A percentile compares a stretch with the other conserved stretches of the same genome.
Conservation (phyloP, 2,329 filamentous ascomycete species). For the Cordyceps cicadae region DNA sequence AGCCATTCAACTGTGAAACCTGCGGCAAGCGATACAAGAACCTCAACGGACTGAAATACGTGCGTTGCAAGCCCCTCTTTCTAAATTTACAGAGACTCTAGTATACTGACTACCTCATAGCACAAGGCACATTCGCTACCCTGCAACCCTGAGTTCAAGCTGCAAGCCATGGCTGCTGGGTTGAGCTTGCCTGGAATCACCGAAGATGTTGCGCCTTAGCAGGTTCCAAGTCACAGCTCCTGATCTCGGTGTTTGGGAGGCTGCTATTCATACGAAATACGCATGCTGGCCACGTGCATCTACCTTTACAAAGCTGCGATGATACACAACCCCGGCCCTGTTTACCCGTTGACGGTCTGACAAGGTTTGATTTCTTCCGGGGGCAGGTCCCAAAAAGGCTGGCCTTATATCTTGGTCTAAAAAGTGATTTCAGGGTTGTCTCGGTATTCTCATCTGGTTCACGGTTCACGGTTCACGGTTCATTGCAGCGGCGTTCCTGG, state of each 20-base stretch:
- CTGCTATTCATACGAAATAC: neutral
- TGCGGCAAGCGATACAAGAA: slow-evolving; percentile 99
- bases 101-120: slow-evolving; percentile 33
- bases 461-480: slow-evolving; percentile 7
- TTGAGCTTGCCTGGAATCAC: slow-evolving; percentile 35
- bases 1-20: slow-evolving; percentile 93
- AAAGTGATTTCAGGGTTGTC: slow-evolving; percentile 10
- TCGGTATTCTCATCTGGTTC: slow-evolving; percentile 8
- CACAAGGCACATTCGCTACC: slow-evolving; percentile 76
- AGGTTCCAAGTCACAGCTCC: neutral
- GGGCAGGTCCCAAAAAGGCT: slow-evolving; percentile 7
- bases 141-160: slow-evolving; percentile 73
- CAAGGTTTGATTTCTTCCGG: neutral
- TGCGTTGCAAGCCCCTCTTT: slow-evolving; percentile 32
- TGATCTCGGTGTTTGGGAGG: neutral
- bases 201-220: slow-evolving; percentile 32
- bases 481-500: slow-evolving; percentile 11
- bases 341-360: slow-evolving; percentile 7
- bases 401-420: slow-evolving; percentile 11
- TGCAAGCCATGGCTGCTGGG: slow-evolving; percentile 35
- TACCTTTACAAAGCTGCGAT: slow-evolving; percentile 7
- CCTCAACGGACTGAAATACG: slow-evolving; percentile 93
- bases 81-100: neutral
- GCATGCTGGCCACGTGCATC: slow-evolving; percentile 10
- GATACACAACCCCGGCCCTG: neutral